These are phyloP conservation scores for Gypsophila paniculata DNA, from an alignment of 179 eudicot species.

Conservation along the genomic window DNA sequence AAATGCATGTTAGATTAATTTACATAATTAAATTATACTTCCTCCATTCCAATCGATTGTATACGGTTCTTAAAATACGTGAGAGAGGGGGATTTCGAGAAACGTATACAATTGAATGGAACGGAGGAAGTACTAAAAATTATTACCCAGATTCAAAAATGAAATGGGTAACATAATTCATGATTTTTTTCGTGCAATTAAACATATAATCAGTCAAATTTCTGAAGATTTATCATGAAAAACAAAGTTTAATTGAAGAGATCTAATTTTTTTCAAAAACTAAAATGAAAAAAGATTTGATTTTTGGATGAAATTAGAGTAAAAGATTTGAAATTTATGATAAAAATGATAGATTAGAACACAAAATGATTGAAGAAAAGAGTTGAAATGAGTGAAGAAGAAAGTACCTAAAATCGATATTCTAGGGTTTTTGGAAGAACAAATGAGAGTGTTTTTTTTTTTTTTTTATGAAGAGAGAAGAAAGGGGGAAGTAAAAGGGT, in stretches of 20 bases:
- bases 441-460: background rate
- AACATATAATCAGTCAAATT: background rate
- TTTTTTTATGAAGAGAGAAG: background rate
- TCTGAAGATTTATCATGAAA: background rate
- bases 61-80: too few species aligned
- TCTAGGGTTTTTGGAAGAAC: conserved; percentile 22
- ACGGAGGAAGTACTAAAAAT: background rate
- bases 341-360: background rate
- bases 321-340: background rate
- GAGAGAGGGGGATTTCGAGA: too few species aligned
- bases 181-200: background rate
- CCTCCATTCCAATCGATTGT: too few species aligned
- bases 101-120: too few species aligned
- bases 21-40: too few species aligned
- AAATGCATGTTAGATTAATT: conserved; percentile 11
- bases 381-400: background rate
- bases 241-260: conserved; percentile 4
- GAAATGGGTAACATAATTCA: background rate
- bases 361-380: background rate
- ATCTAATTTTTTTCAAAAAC: conserved; percentile 9
- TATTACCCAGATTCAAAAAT: background rate
- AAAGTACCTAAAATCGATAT: conserved; percentile 2
- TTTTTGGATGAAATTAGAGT: background rate
- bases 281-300: background rate
- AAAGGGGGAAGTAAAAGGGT: background rate